A percentile compares a stretch with the other conserved stretches of the same genome.
phyloP scores from a whole-genome alignment of 805 yeast genomes.

The Lipomyces sp. region DNA sequence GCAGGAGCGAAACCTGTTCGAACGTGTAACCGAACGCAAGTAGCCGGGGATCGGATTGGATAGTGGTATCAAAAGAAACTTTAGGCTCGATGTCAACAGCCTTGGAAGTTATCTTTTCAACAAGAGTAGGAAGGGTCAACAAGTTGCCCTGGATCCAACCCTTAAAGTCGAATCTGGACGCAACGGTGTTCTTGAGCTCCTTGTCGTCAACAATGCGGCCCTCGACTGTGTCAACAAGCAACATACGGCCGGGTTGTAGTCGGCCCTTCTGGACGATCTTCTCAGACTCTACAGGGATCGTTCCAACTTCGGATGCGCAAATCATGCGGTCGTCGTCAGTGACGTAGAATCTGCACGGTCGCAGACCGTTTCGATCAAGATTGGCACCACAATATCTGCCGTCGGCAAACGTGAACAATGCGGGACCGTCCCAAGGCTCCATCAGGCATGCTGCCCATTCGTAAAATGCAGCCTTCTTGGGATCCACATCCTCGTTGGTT shows the following conservation, averaged over 20 bases:
- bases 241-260: constrained; percentile 94
- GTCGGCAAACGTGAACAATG: constrained; percentile 93
- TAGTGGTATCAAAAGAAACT: constrained; percentile 46
- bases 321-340: constrained; percentile 94
- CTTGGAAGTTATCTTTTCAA: constrained; percentile 57
- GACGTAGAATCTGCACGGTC: constrained; percentile 97
- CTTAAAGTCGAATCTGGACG: constrained; percentile 86
- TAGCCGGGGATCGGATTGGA: constrained; percentile 82
- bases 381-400: constrained; percentile 99
- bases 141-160: constrained; percentile 89
- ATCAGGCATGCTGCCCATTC: constrained; percentile 99
- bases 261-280: constrained; percentile 88
- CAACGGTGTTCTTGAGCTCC: constrained; percentile 78
- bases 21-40: constrained; percentile 91
- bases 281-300: constrained; percentile 83
- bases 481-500: constrained; percentile 80
- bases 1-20: constrained; percentile 80
- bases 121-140: constrained; percentile 79
- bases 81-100: constrained; percentile 38
- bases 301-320: constrained; percentile 99
- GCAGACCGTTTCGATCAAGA: constrained; percentile 93
- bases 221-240: constrained; percentile 88
- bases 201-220: constrained; percentile 93
- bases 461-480: constrained; percentile 90
- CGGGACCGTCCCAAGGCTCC: constrained; percentile 99